Conservation (phyloP, 768 basidiomycete species). For the Rhizopogon vulgaris region DNA sequence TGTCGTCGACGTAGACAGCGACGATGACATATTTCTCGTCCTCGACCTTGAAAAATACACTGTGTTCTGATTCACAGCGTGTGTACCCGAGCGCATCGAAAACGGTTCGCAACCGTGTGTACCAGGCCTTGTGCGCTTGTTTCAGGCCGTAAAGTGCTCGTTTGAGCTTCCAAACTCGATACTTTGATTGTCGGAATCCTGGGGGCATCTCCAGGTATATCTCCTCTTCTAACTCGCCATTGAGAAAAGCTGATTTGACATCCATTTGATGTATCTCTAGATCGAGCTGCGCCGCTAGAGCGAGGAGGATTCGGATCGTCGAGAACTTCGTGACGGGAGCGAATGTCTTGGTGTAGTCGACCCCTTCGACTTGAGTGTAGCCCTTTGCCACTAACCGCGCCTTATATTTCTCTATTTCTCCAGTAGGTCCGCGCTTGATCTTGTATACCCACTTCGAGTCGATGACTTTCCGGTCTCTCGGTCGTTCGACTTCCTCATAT, state of each 20-base stretch:
- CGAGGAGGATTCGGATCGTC: conserved; percentile 13
- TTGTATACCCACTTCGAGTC: not conserved
- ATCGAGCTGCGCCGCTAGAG: conserved; percentile 1
- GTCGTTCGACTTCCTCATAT: not conserved
- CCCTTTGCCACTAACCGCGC: conserved; percentile 35
- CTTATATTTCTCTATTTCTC: conserved; percentile 28
- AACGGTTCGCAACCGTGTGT: too few relatives aligned
- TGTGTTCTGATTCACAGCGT: too few relatives aligned
- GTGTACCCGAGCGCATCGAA: too few relatives aligned
- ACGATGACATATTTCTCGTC: too few relatives aligned
- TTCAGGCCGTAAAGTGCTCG: too few relatives aligned
- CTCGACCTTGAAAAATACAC: too few relatives aligned
- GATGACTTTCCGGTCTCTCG: not conserved
- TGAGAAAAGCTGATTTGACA: conserved; percentile 22
- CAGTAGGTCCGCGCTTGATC: conserved; percentile 8
- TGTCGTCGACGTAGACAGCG: too few relatives aligned
- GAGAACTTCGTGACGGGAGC: conserved; percentile 16
- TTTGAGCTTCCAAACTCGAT: too few relatives aligned
- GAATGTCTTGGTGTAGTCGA: conserved; percentile 30
- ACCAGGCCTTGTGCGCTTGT: too few relatives aligned
- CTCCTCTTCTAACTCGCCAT: conserved; percentile 12
- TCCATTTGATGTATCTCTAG: conserved; percentile 19
- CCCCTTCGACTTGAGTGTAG: conserved; percentile 22
- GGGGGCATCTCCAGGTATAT: too few relatives aligned
- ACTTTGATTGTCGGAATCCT: too few relatives aligned